Base-by-base conservation (phyloP, 495 filamentous ascomycete species). In the Platismatia glauca region DNA sequence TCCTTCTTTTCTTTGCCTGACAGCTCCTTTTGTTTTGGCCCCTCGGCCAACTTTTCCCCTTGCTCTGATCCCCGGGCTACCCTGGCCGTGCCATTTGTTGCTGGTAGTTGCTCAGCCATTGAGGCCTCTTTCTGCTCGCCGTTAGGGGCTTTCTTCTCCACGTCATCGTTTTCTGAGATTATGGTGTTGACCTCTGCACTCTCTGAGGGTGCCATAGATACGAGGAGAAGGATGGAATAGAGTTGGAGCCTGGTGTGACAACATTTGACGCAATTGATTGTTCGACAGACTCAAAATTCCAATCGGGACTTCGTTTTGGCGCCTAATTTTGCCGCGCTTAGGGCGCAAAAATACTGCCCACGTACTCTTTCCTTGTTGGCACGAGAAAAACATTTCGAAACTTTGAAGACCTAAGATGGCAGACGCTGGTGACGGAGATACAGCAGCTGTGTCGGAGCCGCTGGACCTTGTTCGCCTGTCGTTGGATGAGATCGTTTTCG, bases 391-490 rank as follows among this genome's bases (percentile, higher is more conserved):
- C 16, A 9, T 12, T 11, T 48, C 24, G 35, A 27, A 2, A 48
- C 4, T 6, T 29, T 3, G 18, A 7, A 7, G 4, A 37, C 35
- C 15, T 12, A 72, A 65, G 41, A 92, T 92, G 88, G 85, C 89
- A 69, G 89, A 90, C 68, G 79, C 74, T 34, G 88, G 86, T 70
- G 88, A 91, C 69, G 79, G 78, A 62, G 76, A 80, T 63, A 71
- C 79, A 55, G 71, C 78, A 44, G 76, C 88, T 57, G 88, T 90
- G 43, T 85, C 89, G 4, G 92, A 95, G 75, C 92, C 92, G 55
- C 86, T 99, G 64, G 95, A 97, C 72, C 84, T 99, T 20, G 94
- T 99, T 62, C 89, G 91, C 57, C 82, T 99, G 55, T 91, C 89
- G 64, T 81, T 99, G 20, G 91, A 96, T 71, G 95, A 99, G 73